Percentiles rank a stretch among this genome's conserved stretches.
phyloP scores from a whole-genome alignment of 805 yeast genomes.

The Saccharomycopsis schoenii region DNA sequence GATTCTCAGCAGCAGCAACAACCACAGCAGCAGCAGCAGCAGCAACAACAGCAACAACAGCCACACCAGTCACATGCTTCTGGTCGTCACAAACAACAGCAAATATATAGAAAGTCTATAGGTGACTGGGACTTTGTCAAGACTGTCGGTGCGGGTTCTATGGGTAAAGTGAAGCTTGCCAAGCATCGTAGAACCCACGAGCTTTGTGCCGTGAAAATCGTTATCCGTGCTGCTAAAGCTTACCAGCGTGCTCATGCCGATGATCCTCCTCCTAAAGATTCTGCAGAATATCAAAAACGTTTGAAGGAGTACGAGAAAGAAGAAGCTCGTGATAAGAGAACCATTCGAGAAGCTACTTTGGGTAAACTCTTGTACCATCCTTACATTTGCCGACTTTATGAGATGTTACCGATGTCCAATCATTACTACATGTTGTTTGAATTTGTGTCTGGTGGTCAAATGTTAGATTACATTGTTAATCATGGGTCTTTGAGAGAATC shows the following conservation, averaged over 20 bases:
- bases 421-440: constrained; percentile 96
- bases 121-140: constrained; percentile 96
- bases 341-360: constrained; percentile 90
- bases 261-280: constrained; percentile 55
- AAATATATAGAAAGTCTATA: constrained; percentile 72
- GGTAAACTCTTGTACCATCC: constrained; percentile 89
- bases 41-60: constrained; percentile 3
- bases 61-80: constrained; percentile 4
- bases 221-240: constrained; percentile 76
- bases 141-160: constrained; percentile 96
- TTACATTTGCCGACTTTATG: constrained; percentile 82
- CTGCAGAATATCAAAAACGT: constrained; percentile 47
- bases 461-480: constrained; percentile 92
- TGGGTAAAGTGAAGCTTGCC: constrained; percentile 97
- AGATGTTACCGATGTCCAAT: constrained; percentile 92
- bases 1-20: neutral
- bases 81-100: constrained; percentile 15
- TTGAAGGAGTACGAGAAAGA: constrained; percentile 72
- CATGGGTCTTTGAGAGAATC: constrained; percentile 92
- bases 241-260: constrained; percentile 63
- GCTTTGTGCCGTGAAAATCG: constrained; percentile 86
- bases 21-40: neutral
- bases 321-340: constrained; percentile 81
- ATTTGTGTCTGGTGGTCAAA: constrained; percentile 93
- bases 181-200: constrained; percentile 72